Evolutionary conservation across 2,329 filamentous ascomycete species (phyloP).

Genomic region (Sarocladium strictum): DNA sequence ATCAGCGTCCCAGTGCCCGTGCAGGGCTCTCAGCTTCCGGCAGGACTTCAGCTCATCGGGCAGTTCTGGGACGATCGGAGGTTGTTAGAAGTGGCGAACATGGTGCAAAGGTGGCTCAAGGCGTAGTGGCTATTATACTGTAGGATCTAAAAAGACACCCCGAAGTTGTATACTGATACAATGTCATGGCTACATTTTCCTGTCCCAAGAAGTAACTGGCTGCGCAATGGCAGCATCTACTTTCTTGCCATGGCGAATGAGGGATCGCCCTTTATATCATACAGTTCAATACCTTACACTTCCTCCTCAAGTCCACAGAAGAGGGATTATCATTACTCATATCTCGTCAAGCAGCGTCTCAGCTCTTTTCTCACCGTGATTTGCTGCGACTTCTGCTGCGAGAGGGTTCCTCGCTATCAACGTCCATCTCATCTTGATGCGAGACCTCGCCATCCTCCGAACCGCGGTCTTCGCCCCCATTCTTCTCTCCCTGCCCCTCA

Average conservation of each 20-base stretch:
- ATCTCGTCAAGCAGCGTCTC: background rate
- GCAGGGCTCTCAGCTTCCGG: conserved; percentile 23
- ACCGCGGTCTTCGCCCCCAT: conserved; percentile 19
- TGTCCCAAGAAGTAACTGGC: no score
- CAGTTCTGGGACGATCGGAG: conserved; percentile 72
- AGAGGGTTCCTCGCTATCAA: conserved; percentile 26
- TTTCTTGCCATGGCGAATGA: no score
- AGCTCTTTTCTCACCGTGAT: conserved; percentile 1
- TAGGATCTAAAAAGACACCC: conserved; percentile 4
- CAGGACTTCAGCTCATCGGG: conserved; percentile 70
- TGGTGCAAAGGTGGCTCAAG: conserved; percentile 29
- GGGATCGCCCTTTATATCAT: no score
- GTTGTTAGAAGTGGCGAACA: conserved; percentile 52
- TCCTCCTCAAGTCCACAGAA: background rate
- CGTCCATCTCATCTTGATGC: conserved; percentile 33
- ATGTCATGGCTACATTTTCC: no score
- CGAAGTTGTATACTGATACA: no score
- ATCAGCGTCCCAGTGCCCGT: conserved; percentile 64
- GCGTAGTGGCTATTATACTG: conserved; percentile 11
- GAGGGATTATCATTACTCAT: conserved; percentile 1
- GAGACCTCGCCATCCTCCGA: conserved; percentile 34
- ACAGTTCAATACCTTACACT: background rate
- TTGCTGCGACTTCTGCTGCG: conserved; percentile 15
- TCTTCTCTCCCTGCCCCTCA: conserved; percentile 40
- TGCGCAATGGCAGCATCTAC: no score